Base-by-base conservation (phyloP, 495 filamentous ascomycete genomes). In the Neurospora pannonica region DNA sequence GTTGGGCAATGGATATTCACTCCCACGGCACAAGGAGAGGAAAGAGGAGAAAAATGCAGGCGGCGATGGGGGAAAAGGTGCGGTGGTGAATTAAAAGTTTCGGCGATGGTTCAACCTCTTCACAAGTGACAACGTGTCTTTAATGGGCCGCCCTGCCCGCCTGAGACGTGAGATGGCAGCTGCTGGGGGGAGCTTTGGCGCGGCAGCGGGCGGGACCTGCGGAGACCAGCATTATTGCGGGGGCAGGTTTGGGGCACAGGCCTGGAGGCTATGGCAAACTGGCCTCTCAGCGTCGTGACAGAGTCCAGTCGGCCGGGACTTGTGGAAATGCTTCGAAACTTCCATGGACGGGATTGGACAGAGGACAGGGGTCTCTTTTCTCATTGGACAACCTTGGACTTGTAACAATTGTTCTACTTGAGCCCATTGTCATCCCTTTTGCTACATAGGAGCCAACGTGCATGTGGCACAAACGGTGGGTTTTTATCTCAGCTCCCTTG, bases 21-120 rank as follows among this genome's bases (percentile, higher is more conserved):
- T 84, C 78, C 82, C 81, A 85, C 78, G 82, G 85, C 83, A 83
- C 77, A 77, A 82, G 75, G 78, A 76, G 76, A 75, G 77, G 80
- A 78, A 80, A 77, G 74, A 40, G 75, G 76, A 77, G 78, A 80
- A 77, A 76, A 43, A 60, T 8, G 0, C 13, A 62, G 1, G 10
- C 46, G 9, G 46, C 21, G 46, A 60, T 60, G 48, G 48, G 21
- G 48, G 48, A 7, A 54, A 15, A 6, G 54, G 54, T 34, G 34
- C 54, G 72, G 78, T 80, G 76, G 74, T 78, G 77, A 80, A 79
- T 81, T 82, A 81, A 78, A 80, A 78, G 78, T 74, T 37, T 76
- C 74, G 71, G 74, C 74, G 38, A 17, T 31, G 24, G 73, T 73
- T 67, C 71, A 75, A 76, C 73, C 75, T 77, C 75, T 36, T 67